Percentiles rank a stretch among this genome's conserved stretches.
phyloP scores from a whole-genome alignment of 306 rosid genomes.

The Trichosanthes cucumerina region DNA sequence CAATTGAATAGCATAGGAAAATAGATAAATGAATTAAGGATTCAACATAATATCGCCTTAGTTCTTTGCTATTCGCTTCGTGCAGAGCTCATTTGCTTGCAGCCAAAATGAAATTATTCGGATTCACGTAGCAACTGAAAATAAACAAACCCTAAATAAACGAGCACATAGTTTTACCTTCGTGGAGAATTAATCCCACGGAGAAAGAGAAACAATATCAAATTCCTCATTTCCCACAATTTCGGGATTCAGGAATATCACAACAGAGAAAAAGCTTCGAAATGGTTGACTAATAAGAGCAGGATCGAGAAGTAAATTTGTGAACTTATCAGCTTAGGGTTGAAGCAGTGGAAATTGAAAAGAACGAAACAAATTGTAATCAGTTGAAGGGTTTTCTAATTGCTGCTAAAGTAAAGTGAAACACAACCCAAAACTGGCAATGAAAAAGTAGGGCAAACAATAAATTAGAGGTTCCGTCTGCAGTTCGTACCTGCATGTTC shows the following conservation, averaged over 20 bases:
- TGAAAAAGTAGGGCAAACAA: neutral
- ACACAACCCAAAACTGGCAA: neutral
- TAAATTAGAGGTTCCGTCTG: neutral
- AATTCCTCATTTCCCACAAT: neutral
- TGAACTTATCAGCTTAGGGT: neutral
- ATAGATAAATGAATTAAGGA: neutral
- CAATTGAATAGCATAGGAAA: neutral
- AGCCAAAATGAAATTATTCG: neutral
- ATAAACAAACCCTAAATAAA: neutral
- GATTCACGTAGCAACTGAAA: neutral
- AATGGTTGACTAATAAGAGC: neutral
- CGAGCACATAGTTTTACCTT: neutral
- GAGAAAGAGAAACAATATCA: neutral
- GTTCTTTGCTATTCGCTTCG: neutral
- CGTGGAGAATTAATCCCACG: neutral
- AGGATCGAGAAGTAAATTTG: neutral
- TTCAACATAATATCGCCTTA: neutral
- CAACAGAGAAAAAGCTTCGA: conserved; percentile 4
- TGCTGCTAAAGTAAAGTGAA: neutral
- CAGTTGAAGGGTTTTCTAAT: neutral
- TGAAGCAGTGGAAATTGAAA: neutral
- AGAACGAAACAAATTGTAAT: neutral
- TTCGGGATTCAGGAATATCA: neutral
- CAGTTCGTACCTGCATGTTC: conserved; percentile 5
- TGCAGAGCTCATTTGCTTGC: neutral